Base-by-base conservation (phyloP, 2,329 filamentous ascomycete species). In the Sphaerulina populicola region DNA sequence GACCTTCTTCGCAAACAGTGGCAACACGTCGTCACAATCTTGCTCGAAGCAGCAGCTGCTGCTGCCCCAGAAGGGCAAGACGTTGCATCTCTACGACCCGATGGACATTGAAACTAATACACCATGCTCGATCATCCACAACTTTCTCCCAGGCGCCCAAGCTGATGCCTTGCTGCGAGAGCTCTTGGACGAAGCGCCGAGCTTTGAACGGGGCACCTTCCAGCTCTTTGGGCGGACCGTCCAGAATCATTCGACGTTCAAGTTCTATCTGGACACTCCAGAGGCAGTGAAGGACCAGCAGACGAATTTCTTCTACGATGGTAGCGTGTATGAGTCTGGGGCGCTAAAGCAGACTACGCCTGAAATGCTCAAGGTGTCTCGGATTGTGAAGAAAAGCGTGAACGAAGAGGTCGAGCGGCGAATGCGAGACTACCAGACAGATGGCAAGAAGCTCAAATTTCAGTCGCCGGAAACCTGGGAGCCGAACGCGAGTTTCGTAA, bases 401-500 rank as follows among this genome's bases (percentile, higher is more conserved):
- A 95, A 96, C 61, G 62, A 69, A 1, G 86, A 93, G 65, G 83
- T 95, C n/a, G 71, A 78, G 48, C 73, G 76, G 6, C 82, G 89
- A 6, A 93, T 91, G 54, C 72, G 72, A 43, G 75, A 78, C 2
- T 77, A 77, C 49, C 88, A 93, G 54, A 83, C 85, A 0, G 72
- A 72, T 14, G 81, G 82, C 10, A 75, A 79, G 66, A 94, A 91
- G 66, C 77, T 96, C 27, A 82, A 77, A 59, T 82, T 86, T 60
- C 90, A 96, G 63, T 85, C 83, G 0, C 78, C 87, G 0, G 68
- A 77, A 0, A 70, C 76, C 0, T 97, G 91, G 90, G 73, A 74
- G 7, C 87, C 91, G 8, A 97, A 97, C 64, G 88, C 88, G 0
- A 88, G 90, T 0, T 91, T 96, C 63, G 90, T 94, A 12, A 98